Conservation (phyloP, 2,329 filamentous ascomycete species). For the Emergomyces pasteurianus region DNA sequence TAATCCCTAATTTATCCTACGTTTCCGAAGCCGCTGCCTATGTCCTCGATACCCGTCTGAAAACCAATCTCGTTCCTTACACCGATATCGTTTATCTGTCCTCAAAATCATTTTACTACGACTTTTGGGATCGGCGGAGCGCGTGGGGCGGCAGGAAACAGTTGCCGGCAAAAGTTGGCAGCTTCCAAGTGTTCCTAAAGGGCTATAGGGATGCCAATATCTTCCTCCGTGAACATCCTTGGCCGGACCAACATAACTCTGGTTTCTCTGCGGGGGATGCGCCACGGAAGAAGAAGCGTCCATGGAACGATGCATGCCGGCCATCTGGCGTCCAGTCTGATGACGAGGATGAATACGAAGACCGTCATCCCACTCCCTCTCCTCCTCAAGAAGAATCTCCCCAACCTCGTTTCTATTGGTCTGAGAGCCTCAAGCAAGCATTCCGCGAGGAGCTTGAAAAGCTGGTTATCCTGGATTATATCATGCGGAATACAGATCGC, state of each 20-base stretch:
- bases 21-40: constrained; percentile 96
- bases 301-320: constrained; percentile 74
- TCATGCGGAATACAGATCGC: constrained; percentile 97
- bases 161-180: constrained; percentile 80
- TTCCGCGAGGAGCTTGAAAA: constrained; percentile 95
- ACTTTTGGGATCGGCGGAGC: constrained; percentile 87
- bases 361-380: constrained; percentile 30
- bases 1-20: constrained; percentile 96
- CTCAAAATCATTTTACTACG: constrained; percentile 96
- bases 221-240: constrained; percentile 88
- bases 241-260: constrained; percentile 74
- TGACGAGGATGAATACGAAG: constrained; percentile 49
- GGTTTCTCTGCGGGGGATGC: constrained; percentile 58
- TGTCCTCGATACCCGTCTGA: constrained; percentile 79
- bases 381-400: constrained; percentile 32
- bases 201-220: constrained; percentile 96
- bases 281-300: constrained; percentile 54
- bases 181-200: constrained; percentile 94
- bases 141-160: constrained; percentile 79
- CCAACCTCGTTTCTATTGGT: constrained; percentile 62
- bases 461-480: constrained; percentile 92
- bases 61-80: constrained; percentile 87
- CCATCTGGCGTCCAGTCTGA: constrained; percentile 50
- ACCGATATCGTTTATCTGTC: constrained; percentile 90
- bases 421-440: constrained; percentile 72